phyloP scores from a whole-genome alignment of 1,284 basidiomycete genomes.

The Rhizoctonia solani region DNA sequence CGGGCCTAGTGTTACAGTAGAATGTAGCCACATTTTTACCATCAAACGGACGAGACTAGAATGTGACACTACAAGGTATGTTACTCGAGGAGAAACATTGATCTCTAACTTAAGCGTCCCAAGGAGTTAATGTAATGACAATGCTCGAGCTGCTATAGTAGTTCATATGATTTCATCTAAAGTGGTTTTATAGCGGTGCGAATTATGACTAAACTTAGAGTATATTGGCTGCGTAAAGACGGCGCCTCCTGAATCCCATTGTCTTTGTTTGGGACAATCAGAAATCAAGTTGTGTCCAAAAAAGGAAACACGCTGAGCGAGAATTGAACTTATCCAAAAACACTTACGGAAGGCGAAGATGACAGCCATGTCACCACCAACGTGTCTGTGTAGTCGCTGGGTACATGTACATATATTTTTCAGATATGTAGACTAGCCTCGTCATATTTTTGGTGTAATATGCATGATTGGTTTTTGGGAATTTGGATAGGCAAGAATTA shows the following conservation, averaged over 20 bases:
- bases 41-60: not conserved
- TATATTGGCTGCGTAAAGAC: too few species aligned
- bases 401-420: not conserved
- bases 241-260: not conserved
- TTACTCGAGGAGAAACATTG: not conserved
- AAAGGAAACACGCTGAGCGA: conserved; percentile 12
- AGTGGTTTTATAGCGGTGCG: too few species aligned
- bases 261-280: not conserved
- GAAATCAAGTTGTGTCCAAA: not conserved
- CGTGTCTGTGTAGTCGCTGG: conserved; percentile 44
- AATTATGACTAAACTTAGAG: too few species aligned
- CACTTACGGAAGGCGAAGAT: conserved; percentile 72
- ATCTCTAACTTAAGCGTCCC: too few species aligned
- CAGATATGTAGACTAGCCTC: not conserved
- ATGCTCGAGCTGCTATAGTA: too few species aligned
- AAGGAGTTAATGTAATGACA: too few species aligned
- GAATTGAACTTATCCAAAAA: conserved; percentile 8
- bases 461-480: not conserved
- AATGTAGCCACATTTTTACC: conserved; percentile 5
- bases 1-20: conserved; percentile 1
- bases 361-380: conserved; percentile 81
- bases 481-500: too few species aligned
- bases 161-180: too few species aligned
- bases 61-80: not conserved
- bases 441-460: not conserved